phyloP scores from a whole-genome alignment of 805 yeast genomes.

The Wickerhamomyces hampshirensis region DNA sequence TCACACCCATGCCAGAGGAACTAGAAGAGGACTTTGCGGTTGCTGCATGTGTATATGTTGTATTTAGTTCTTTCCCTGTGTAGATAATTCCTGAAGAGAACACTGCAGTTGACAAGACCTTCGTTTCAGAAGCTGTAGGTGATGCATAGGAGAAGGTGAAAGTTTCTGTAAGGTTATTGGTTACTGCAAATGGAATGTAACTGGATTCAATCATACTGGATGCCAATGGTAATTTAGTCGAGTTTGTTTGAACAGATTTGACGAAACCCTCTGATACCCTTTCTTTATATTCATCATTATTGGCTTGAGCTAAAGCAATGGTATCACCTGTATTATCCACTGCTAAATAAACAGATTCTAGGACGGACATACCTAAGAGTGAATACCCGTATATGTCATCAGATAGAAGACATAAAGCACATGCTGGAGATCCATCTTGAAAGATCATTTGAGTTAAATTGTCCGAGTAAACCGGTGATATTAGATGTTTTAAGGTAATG shows the following conservation, averaged over 20 bases:
- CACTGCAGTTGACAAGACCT: conserved; percentile 11
- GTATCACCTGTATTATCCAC: conserved; percentile 55
- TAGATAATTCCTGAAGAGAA: conserved; percentile 11
- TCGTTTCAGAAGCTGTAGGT: not conserved
- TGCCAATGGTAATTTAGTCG: conserved; percentile 5
- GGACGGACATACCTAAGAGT: conserved; percentile 54
- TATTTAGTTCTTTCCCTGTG: conserved; percentile 8
- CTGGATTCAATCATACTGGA: conserved; percentile 35
- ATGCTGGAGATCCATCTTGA: conserved; percentile 51
- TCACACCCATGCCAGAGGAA: not conserved
- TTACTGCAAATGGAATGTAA: conserved; percentile 46
- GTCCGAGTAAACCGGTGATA: conserved; percentile 32
- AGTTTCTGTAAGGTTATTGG: conserved; percentile 23
- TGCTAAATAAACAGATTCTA: conserved; percentile 50
- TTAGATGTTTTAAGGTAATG: conserved; percentile 45
- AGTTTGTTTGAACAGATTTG: too few relatives aligned
- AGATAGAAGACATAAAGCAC: conserved; percentile 50
- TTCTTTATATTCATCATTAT: conserved; percentile 14
- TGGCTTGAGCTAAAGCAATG: conserved; percentile 54
- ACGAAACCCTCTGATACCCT: too few relatives aligned
- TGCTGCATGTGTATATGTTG: not conserved
- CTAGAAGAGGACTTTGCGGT: not conserved
- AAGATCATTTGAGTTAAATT: conserved; percentile 39
- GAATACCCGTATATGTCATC: conserved; percentile 43
- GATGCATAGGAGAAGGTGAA: conserved; percentile 9